Base-by-base conservation (phyloP, 345 rosid species). In the Bruguiera gymnorhiza region DNA sequence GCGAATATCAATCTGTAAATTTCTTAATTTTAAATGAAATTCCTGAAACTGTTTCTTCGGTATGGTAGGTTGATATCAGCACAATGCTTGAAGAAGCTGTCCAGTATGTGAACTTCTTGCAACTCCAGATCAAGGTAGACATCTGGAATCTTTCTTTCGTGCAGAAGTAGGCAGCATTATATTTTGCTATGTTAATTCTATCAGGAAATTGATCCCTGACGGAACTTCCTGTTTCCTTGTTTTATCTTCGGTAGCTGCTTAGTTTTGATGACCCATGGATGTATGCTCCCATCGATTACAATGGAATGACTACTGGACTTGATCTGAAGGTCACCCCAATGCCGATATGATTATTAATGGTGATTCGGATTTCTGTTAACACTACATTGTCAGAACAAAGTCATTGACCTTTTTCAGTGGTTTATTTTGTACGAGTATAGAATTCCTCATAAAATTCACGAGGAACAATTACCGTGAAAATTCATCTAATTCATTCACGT, bases 71-170 rank as follows among this genome's bases (percentile, higher is more conserved):
- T 61, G 97, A 92, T 74, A 88, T 92, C 34, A 92, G 97, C 78
- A 88, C 94, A 29, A 92, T 92, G 96, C 92, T 92, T 60, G 96
- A 92, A 78, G 97, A 89, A 85, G 96, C 97, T n/a, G 97, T 86
- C 52, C 86, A 83, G 21, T 92, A 89, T 66, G 96, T 89, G 26
- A 88, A 89, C 78, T 89, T 89, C 69, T 75, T 92, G 81, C 96
- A 89, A 66, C 89, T 89, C 55, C 98, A 88, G 74, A 89, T 92
- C 54, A 87, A 87, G 96, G 97, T 86, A 72, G 66, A 67, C 64
- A 55, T 26, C 6, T 19, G 8, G 6, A 48, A 39, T 53, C 27
- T 6, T 36, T 7, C 56, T 0, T 21, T 2, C 13, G 27, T 7
- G 13, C 23, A 55, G 20, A 39, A 39, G 46, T 39, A 10, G 46